Base-by-base conservation (phyloP, 768 basidiomycete species). In the Xerocomellus dryophilus region DNA sequence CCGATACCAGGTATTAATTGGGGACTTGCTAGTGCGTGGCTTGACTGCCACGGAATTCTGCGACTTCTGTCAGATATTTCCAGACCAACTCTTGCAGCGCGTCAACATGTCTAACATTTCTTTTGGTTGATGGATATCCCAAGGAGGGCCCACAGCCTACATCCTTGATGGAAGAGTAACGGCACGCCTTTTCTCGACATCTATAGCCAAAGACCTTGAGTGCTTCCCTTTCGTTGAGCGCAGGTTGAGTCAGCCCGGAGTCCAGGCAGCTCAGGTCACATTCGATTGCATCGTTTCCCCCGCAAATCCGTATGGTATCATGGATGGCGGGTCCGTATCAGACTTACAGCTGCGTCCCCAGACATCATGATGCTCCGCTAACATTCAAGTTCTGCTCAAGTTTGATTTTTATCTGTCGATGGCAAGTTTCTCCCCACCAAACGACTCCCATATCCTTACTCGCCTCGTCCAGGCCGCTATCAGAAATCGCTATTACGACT, bases 201-300 rank as follows among this genome's bases (percentile, higher is more conserved):
- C 50, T 56, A 12, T 40, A 51, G 17, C 49, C 49, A 27, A 38
- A 31, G 44, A 51, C 34, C 49, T 56, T 31, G 39, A 41, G 25
- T 49, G 54, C 14, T 46, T 51, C 48, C 27, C 44, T 32, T 56
- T 56, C 11, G 7, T 45, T 8, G 48, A 55, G 25, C 20, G 2
- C 12, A 27, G 25, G 39, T 21, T 55, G 25, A 21, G 25, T 6
- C 35, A 41, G 12, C 36, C 50, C n/a, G n/a, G n/a, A n/a, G n/a
- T n/a, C 54, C 1, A 23, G 15, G 35, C 9, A 14, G 23, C 32
- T 11, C 52, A 23, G 3, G 23, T 50, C 1, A 44, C 48, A 23
- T 51, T 56, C 34, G 54, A 56, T 44, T 56, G 49, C 14, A 25
- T 56, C 39, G 54, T 46, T 14, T 51, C 54, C 11, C 54, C 49